Evolutionary conservation across 2,329 filamentous ascomycete species (phyloP).

Genomic region (Trichoderma pleuroti): DNA sequence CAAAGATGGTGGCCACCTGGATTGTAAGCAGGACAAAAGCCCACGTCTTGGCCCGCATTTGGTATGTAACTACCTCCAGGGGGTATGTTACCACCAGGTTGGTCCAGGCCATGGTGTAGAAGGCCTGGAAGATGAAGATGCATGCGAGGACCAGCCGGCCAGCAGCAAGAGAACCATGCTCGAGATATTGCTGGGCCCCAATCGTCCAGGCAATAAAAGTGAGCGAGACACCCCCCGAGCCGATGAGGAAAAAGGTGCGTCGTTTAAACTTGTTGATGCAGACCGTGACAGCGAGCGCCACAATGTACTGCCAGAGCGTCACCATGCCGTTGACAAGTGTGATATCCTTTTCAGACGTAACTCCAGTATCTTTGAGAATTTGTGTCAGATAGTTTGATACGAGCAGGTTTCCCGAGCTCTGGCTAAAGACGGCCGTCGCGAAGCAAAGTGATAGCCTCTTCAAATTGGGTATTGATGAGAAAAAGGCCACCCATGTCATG

Average conservation of each 20-base stretch:
- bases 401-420: slow-evolving; percentile 40
- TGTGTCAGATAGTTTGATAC: slow-evolving; percentile 42
- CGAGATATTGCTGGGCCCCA: slow-evolving; percentile 37
- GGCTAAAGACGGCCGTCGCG: slow-evolving; percentile 38
- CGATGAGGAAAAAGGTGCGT: slow-evolving; percentile 38
- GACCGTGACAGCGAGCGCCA: slow-evolving; percentile 36
- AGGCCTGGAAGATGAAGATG: slow-evolving; percentile 42
- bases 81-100: slow-evolving; percentile 43
- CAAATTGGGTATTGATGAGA: slow-evolving; percentile 37
- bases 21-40: slow-evolving; percentile 40
- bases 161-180: slow-evolving; percentile 29
- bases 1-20: slow-evolving; percentile 37
- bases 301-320: slow-evolving; percentile 42
- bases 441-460: slow-evolving; percentile 41
- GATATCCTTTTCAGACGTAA: slow-evolving; percentile 36
- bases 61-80: slow-evolving; percentile 40
- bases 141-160: slow-evolving; percentile 39
- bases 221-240: slow-evolving; percentile 37
- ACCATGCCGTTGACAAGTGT: slow-evolving; percentile 42
- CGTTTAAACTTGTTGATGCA: slow-evolving; percentile 38
- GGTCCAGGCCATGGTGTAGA: slow-evolving; percentile 43
- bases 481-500: slow-evolving; percentile 42
- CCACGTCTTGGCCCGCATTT: slow-evolving; percentile 42
- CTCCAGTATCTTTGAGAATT: slow-evolving; percentile 38
- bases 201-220: slow-evolving; percentile 41